phyloP scores from a whole-genome alignment of 768 basidiomycete species.

The Artomyces pyxidatus region DNA sequence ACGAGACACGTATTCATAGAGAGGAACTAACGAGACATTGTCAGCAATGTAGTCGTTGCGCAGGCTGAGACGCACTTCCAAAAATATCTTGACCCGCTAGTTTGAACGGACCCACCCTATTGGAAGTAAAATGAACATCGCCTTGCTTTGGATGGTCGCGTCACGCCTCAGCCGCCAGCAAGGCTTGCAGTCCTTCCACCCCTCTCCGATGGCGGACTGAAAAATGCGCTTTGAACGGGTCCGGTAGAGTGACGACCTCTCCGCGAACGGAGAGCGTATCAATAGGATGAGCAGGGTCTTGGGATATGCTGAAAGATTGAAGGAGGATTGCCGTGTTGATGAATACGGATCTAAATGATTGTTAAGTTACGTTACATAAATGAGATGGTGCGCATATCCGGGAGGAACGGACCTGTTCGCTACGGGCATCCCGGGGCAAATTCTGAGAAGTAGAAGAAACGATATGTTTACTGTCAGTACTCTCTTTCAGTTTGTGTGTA shows the following conservation, averaged over 20 bases:
- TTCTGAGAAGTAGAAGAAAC: too few relatives aligned
- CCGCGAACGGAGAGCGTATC: slow-evolving; percentile 56
- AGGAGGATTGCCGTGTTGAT: slow-evolving; percentile 55
- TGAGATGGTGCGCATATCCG: not conserved
- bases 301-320: slow-evolving; percentile 55
- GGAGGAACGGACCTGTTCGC: not conserved
- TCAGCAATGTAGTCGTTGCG: too few relatives aligned
- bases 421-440: not conserved
- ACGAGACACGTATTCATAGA: too few relatives aligned
- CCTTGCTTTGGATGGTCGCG: not conserved
- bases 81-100: too few relatives aligned
- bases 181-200: not conserved
- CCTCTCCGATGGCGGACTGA: not conserved
- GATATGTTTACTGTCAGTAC: too few relatives aligned
- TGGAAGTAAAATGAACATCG: too few relatives aligned
- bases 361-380: slow-evolving; percentile 34
- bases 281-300: slow-evolving; percentile 46
- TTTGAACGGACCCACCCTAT: too few relatives aligned
- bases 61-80: too few relatives aligned
- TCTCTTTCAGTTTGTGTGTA: not conserved
- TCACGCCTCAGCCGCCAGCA: not conserved
- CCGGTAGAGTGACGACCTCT: slow-evolving; percentile 55
- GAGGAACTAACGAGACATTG: too few relatives aligned
- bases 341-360: slow-evolving; percentile 46
- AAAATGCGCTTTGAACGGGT: slow-evolving; percentile 52